Evolutionary conservation across 805 yeast species (phyloP), one percentile per base, ranked within the genome.

Genomic region (Wilhelminamyces savonicus): DNA sequence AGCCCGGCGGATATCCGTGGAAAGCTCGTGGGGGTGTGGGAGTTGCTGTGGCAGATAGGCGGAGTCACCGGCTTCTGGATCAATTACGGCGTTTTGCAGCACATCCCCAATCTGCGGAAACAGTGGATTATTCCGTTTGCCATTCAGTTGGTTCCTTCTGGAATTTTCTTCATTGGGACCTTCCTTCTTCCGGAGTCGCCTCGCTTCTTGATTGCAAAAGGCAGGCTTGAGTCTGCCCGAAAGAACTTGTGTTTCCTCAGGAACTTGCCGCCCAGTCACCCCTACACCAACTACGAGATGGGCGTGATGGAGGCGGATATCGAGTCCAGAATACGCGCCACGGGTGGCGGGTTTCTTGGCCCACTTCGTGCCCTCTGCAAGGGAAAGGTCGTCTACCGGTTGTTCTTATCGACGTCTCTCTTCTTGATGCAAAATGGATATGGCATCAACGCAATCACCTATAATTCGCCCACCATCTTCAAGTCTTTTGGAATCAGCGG

Each of bases 111-210:
- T 13, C 35, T 47, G n/a, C 52, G 44, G 26, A 47, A 45, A 28
- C 66, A 59, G 40, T 59, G 65, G 65, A 41, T 55, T 21, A 56
- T 59, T 31, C 66, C 66, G 4, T 59, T 59, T 43, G 66, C 64
- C 3, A 40, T 59, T 13, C 66, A 59, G 40, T 39, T 59, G 14
- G 55, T 59, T 27, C 65, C 65, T n/a, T 46, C 56, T 29, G 64
- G 55, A 3, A 29, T 59, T 40, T 59, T 58, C 30, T 42, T 59
- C 26, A 27, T 49, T 8, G 64, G 65, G 4, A 43, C 54, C 18
- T 16, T 56, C 6, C 29, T 54, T 29, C 55, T 58, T 58, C 48
- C 41, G 28, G 66, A 59, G 34, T 48, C 57, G 9, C 64, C 63
- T 7, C 30, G 66, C 29, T 59, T 65, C 65, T 36, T 58, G 22